Evolutionary conservation across 768 basidiomycete genomes (phyloP), one percentile per base, ranked within the genome.

Genomic region (Trametes cubensis): DNA sequence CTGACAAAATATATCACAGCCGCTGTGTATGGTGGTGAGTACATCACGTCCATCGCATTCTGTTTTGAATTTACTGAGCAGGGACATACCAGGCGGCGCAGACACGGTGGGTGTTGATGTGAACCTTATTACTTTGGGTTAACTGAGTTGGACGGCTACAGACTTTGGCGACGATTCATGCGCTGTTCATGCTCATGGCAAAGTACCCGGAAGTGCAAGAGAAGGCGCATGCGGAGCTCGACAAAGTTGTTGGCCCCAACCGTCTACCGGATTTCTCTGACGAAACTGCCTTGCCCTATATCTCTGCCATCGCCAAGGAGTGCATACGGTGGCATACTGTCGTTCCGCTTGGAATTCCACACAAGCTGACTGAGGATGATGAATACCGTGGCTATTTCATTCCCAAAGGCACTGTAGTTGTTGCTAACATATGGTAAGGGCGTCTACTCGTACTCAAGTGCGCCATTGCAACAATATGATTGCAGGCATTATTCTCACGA

Each of bases 401-500:
- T 1, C 73, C 73, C 0, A 68, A 67, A 46, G 73, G 72, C n/a
- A 61, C 73, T 6, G 45, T 64, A 5, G 61, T 74, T 17, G 28
- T 61, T n/a, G 45, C 48, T 6, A 70, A 73, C 45, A 54, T 61
- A 38, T 68, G 70, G 70, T 66, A 30, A 18, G 56, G 10, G 11
- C 18, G 5, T 44, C 40, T 44, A 6, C 17, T 23, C 25, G 40
- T 25, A 18, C 20, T 13, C n/a, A 23, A 39, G 2, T 6, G 4
- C 21, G 3, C 21, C 18, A 23, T 23, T 13, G 5, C 15, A 25
- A 41, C 25, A 20, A 42, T 23, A 2, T 5, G 17, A 20, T n/a
- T 26, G 18, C 23, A 78, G 77, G 77, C 70, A 76, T 15, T 77
- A 77, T 44, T 52, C 78, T 18, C 76, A 75, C 25, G 75, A 80